Base-by-base conservation (phyloP, 1,139 yeast genomes). In the Suhomyces taliae region DNA sequence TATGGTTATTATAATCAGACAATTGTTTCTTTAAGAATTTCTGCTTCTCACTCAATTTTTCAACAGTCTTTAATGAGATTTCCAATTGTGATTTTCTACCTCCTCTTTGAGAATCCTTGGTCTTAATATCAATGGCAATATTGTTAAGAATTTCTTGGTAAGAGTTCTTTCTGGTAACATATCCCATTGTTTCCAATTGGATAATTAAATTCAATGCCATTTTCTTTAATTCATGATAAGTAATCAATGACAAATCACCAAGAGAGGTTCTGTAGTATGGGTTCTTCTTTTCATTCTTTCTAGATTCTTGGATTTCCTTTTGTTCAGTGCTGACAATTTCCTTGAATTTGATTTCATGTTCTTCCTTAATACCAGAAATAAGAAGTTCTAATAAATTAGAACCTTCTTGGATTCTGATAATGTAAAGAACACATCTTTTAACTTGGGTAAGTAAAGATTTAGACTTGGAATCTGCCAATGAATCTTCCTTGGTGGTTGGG, bases 91-190 rank as follows among this genome's bases (percentile, higher is more conserved):
- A 74, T 45, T 76, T 74, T 27, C 96, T 74, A 34, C 79, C 72
- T 12, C 78, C 65, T 50, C 96, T 77, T 24, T 87, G 87, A 46
- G 82, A 79, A 53, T 85, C 84, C 58, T 90, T 90, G 36, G 89
- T 82, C 59, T 85, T 83, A 56, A 93, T 90, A 55, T 95, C 97
- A 45, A 79, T 69, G 0, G 96, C 96, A 51, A 93, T 86, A 52
- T 87, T 90, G 60, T 90, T 90, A 49, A 93, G 69, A 27, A 93
- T 64, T 26, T 79, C 84, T 62, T 93, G 99, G 64, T 85, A 90
- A 32, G 87, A 83, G 60, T 89, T 82, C 19, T 76, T 71, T 48
- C 96, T 76, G 3, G 86, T 72, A 10, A 90, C 76, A 42, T 77
- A 70, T 2, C 91, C 93, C 62, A 81, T 69, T 1, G 78, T 65